These are phyloP conservation scores for Geotrichum fermentans DNA, from an alignment of 1,139 yeast genomes.

Conservation along the genomic window DNA sequence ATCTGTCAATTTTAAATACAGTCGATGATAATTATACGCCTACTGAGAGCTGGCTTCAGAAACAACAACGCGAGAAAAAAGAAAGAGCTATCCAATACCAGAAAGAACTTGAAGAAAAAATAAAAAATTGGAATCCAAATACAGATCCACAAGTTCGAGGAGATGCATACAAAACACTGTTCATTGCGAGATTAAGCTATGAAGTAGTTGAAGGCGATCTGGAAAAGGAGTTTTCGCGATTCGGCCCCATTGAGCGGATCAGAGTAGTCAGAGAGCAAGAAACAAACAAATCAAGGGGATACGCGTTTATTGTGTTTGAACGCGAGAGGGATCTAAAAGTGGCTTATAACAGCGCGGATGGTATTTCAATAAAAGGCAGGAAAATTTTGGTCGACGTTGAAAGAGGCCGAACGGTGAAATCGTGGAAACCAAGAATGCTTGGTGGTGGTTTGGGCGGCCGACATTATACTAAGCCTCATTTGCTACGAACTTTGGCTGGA, in stretches of 20 bases:
- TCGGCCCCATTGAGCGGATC: constrained; percentile 65
- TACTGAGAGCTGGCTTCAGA: constrained; percentile 39
- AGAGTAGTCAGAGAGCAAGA: constrained; percentile 59
- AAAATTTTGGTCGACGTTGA: constrained; percentile 74
- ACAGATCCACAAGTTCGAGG: constrained; percentile 59
- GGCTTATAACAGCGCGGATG: constrained; percentile 57
- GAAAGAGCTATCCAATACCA: constrained; percentile 34
- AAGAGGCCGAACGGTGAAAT: constrained; percentile 67
- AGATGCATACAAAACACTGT: constrained; percentile 76
- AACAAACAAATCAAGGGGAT: constrained; percentile 62
- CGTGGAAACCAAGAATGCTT: constrained; percentile 75
- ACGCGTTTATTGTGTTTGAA: constrained; percentile 76
- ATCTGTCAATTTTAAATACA: constrained; percentile 38
- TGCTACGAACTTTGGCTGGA: constrained; percentile 18
- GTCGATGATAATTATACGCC: constrained; percentile 37
- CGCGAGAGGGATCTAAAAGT: constrained; percentile 52
- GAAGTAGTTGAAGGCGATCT: constrained; percentile 64
- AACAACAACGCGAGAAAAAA: constrained; percentile 36
- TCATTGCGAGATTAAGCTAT: constrained; percentile 68
- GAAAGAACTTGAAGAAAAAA: constrained; percentile 35
- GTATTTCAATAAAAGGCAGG: constrained; percentile 50
- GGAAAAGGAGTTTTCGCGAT: constrained; percentile 55
- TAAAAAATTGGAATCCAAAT: constrained; percentile 47
- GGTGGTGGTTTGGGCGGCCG: constrained; percentile 76
- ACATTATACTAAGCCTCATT: constrained; percentile 39